These are phyloP conservation scores for Monosporozyma unispora DNA, from an alignment of 805 yeast species.

Conservation along the genomic window DNA sequence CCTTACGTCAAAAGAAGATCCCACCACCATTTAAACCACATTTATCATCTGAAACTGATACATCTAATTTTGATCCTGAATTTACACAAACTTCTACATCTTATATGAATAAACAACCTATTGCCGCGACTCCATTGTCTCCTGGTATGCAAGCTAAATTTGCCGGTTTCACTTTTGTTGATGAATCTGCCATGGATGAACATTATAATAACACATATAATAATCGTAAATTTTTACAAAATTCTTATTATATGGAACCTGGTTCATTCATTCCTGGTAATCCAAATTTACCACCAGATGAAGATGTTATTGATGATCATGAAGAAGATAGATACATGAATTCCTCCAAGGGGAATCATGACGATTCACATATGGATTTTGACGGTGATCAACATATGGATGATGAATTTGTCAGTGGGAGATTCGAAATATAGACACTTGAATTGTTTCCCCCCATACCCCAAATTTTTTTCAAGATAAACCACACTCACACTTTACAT, in stretches of 20 bases:
- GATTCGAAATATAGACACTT: slow-evolving; percentile 51
- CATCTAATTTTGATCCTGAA: slow-evolving; percentile 96
- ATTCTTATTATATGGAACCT: slow-evolving; percentile 38
- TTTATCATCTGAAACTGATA: slow-evolving; percentile 81
- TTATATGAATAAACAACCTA: slow-evolving; percentile 53
- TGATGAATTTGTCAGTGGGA: slow-evolving; percentile 82
- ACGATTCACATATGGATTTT: slow-evolving; percentile 22
- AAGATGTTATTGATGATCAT: slow-evolving; percentile 57
- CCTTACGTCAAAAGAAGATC: slow-evolving; percentile 64
- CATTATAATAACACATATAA: slow-evolving; percentile 42
- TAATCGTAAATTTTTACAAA: slow-evolving; percentile 29
- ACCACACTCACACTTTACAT: neutral
- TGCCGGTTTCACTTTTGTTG: slow-evolving; percentile 94
- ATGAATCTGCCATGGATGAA: slow-evolving; percentile 86
- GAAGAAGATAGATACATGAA: slow-evolving; percentile 1
- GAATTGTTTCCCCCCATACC: neutral
- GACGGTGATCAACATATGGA: slow-evolving; percentile 55
- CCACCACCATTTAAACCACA: slow-evolving; percentile 98
- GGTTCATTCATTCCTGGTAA: slow-evolving; percentile 75
- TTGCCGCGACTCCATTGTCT: slow-evolving; percentile 58
- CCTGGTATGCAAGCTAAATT: slow-evolving; percentile 95
- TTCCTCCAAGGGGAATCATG: neutral
- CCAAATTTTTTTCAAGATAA: neutral
- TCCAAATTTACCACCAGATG: slow-evolving; percentile 73
- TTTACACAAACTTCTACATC: slow-evolving; percentile 89